Percentiles rank a stretch among this genome's conserved stretches.
phyloP scores from a whole-genome alignment of 2,329 filamentous ascomycete species.

The Botrytis porri region DNA sequence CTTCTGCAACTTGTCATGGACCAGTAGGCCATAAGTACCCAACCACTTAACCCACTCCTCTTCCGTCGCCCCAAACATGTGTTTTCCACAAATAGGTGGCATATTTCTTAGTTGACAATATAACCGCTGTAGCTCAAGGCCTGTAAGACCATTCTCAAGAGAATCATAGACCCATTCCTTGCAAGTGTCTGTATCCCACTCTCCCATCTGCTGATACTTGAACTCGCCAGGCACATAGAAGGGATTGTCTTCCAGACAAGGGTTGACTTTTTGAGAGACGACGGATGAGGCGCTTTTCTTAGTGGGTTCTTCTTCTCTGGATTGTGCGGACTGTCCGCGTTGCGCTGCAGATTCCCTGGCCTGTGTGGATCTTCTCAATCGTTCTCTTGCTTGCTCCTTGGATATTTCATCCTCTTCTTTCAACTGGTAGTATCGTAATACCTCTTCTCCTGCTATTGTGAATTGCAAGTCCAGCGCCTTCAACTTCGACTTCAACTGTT shows the following conservation, averaged over 20 bases:
- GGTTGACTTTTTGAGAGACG: no score
- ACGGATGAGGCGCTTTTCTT: neutral
- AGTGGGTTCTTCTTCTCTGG: neutral
- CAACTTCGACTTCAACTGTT: neutral
- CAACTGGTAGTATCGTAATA: neutral
- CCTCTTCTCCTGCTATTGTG: neutral
- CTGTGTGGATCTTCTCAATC: no score
- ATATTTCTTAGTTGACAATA: neutral
- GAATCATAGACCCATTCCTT: conserved; percentile 1
- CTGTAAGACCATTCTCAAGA: neutral
- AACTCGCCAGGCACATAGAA: neutral
- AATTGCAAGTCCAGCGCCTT: neutral
- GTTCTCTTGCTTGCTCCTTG: neutral
- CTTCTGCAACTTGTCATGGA: neutral
- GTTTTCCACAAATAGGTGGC: neutral
- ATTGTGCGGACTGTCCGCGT: neutral
- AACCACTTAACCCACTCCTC: neutral
- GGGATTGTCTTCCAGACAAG: neutral
- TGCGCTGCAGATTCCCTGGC: neutral
- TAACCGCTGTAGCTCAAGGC: neutral
- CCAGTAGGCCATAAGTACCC: neutral
- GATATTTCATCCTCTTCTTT: neutral
- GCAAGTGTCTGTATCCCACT: neutral
- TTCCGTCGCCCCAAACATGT: neutral
- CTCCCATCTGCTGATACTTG: neutral